Conservation (phyloP, 768 basidiomycete species). For the Lactifluus pinguis region DNA sequence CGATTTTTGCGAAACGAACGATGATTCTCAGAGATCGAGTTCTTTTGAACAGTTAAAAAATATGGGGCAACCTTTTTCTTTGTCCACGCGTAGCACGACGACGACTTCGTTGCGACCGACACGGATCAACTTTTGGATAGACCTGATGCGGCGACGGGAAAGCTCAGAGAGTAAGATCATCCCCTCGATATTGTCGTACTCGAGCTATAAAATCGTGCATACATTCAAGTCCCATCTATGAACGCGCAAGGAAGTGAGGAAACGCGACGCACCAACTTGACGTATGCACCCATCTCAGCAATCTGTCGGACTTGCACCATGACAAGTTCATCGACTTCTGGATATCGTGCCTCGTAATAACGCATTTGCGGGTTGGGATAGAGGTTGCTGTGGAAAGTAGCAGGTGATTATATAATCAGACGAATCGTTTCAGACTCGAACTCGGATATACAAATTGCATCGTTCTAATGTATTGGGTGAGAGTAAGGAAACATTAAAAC, state of each 20-base stretch:
- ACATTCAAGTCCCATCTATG: not conserved
- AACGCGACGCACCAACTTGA: constrained; percentile 69
- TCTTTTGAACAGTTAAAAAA: too few species aligned
- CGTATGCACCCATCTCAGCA: constrained; percentile 99
- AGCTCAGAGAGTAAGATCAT: constrained; percentile 99
- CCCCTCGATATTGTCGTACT: constrained; percentile 98
- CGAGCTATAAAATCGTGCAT: constrained; percentile 49
- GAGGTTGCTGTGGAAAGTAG: not conserved
- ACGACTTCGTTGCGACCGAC: constrained; percentile 98
- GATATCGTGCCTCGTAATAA: constrained; percentile 89
- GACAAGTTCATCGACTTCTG: constrained; percentile 95
- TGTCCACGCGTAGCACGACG: constrained; percentile 95
- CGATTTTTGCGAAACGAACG: not conserved
- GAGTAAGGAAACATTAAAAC: not conserved
- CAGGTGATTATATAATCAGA: constrained; percentile 1
- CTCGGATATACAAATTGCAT: not conserved
- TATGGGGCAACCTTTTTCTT: constrained; percentile 74
- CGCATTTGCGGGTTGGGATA: constrained; percentile 44
- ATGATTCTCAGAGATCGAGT: too few species aligned
- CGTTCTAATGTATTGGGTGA: not conserved
- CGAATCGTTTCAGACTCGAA: not conserved
- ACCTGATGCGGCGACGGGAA: constrained; percentile 89
- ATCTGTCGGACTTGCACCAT: constrained; percentile 99
- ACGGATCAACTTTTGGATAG: constrained; percentile 95
- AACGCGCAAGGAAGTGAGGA: not conserved